A percentile compares a stretch with the other conserved stretches of the same genome.
Evolutionary conservation across 331 rosid species (phyloP).

Genomic region (Telfairia occidentalis): DNA sequence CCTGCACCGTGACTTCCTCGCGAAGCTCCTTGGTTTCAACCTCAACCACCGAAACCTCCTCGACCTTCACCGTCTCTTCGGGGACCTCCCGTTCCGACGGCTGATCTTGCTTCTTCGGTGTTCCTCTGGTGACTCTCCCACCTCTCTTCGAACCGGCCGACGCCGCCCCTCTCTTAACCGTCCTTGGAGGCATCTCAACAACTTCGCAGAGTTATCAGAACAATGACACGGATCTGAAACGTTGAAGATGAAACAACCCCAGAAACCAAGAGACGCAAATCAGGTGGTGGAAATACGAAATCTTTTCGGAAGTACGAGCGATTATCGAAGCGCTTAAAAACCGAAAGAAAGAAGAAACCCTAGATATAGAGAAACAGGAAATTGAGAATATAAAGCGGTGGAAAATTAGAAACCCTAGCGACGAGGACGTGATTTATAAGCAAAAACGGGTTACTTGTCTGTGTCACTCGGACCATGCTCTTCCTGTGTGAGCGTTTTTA

Average conservation of each 20-base stretch:
- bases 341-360: neutral
- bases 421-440: slow-evolving; percentile 2
- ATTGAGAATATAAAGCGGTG: neutral
- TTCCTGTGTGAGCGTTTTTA: neutral
- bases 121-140: slow-evolving; percentile 40
- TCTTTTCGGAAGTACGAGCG: neutral
- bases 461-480: neutral
- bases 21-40: slow-evolving; percentile 15
- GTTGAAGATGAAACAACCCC: neutral
- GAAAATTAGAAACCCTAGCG: slow-evolving; percentile 8
- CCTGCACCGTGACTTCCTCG: slow-evolving; percentile 28
- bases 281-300: neutral
- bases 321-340: too few species aligned
- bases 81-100: slow-evolving; percentile 28
- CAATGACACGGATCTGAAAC: slow-evolving; percentile 3
- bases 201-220: neutral
- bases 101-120: slow-evolving; percentile 48
- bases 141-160: slow-evolving; percentile 48
- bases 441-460: neutral
- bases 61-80: slow-evolving; percentile 26
- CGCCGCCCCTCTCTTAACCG: slow-evolving; percentile 60
- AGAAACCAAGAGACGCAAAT: neutral
- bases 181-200: slow-evolving; percentile 57
- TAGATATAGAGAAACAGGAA: neutral
- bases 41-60: slow-evolving; percentile 26